A percentile compares a stretch with the other conserved stretches of the same genome.
Conservation (phyloP, 805 yeast species). For the Candida sithepensis region DNA sequence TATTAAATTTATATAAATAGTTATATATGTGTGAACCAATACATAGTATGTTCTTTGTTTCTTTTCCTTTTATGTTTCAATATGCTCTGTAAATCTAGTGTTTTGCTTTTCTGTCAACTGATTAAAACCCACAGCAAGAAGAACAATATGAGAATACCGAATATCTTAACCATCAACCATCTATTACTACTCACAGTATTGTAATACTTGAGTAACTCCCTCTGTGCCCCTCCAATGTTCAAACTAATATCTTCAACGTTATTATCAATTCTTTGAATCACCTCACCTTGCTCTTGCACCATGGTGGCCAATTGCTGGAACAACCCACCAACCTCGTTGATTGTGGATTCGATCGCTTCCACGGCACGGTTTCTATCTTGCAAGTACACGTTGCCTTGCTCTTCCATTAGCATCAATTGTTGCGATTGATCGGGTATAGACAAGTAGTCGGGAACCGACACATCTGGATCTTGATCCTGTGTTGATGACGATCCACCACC, state of each 20-base stretch:
- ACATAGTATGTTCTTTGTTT: not conserved
- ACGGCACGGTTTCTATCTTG: constrained; percentile 87
- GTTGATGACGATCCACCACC: constrained; percentile 3
- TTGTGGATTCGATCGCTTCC: constrained; percentile 94
- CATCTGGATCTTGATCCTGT: constrained; percentile 18
- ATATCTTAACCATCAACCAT: constrained; percentile 86
- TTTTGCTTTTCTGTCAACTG: constrained; percentile 37
- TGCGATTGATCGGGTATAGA: constrained; percentile 86
- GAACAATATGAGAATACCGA: constrained; percentile 78
- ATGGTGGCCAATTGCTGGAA: constrained; percentile 94
- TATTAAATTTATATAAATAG: not conserved
- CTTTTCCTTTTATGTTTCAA: too few relatives aligned
- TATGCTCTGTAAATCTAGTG: too few relatives aligned
- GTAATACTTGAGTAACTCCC: constrained; percentile 87
- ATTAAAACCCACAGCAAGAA: constrained; percentile 78
- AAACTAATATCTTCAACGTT: constrained; percentile 91
- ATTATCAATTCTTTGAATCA: constrained; percentile 90
- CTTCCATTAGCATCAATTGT: constrained; percentile 76
- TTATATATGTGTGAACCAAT: not conserved
- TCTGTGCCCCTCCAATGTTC: constrained; percentile 89
- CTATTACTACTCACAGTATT: constrained; percentile 84
- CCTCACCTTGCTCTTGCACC: constrained; percentile 98
- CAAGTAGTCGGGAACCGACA: constrained; percentile 43
- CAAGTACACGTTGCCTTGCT: constrained; percentile 71
- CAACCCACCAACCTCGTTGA: constrained; percentile 91